Base-by-base conservation (phyloP, 768 basidiomycete species). In the Tricholoma matsutake region DNA sequence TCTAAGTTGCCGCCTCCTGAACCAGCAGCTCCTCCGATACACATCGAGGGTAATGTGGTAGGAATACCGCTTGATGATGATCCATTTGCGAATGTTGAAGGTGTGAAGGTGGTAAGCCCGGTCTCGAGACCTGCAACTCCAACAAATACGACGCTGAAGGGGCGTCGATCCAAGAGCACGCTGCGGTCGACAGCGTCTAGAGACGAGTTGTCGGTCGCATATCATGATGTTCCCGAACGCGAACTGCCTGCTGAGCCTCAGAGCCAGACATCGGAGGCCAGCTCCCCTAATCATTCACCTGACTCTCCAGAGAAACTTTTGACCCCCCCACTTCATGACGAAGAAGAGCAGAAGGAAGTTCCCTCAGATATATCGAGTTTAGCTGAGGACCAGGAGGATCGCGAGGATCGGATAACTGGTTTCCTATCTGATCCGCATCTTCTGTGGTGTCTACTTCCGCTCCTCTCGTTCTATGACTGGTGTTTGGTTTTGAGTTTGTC, bases 391-490 rank as follows among this genome's bases (percentile, higher is more conserved):
- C 61, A 61, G 65, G 64, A 20, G 70, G 51, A 70, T 62, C 62
- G 63, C 65, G 65, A 20, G 69, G 71, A 37, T 71, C 72, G 41
- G 0, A 71, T 94, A 34, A 70, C 76, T n/a, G 64, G 72, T 4
- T 88, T 89, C 70, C 69, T 94, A 37, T 67, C 79, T 6, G 72
- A 85, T 51, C 77, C 82, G 0, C 73, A 74, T 34, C 71, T 93
- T 13, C 76, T 94, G 6, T 71, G 76, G 0, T 64, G 70, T 6
- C 69, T 94, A 25, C 74, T 94, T n/a, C 67, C 71, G 4, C 87
- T 83, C 67, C 67, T 93, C 56, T 76, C 85, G n/a, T 94, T 90
- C 66, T 82, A 78, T 59, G 89, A 93, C 45, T 92, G 89, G 86
- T 82, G 86, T 61, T 70, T 78, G 10, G 73, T 93, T 14, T 84